Evolutionary conservation across 1,284 basidiomycete genomes (phyloP), one percentile per base, ranked within the genome.

Genomic region (Ganoderma leucocontextum): DNA sequence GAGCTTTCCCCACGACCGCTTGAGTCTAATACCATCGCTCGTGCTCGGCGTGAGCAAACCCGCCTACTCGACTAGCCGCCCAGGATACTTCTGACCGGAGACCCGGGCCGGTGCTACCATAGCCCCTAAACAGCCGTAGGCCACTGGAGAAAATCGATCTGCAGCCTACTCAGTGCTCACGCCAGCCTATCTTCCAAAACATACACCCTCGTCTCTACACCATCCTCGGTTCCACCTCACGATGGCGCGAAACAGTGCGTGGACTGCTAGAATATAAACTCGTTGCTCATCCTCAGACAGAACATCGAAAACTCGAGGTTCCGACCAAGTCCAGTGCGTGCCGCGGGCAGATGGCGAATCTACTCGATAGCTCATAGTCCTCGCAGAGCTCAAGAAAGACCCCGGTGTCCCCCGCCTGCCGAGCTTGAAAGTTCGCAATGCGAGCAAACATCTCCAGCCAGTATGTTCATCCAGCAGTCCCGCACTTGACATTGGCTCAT

Each of bases 391-490:
- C 41, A 94, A 92, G 81, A 95, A 94, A 76, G 94, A 95, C 78
- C 91, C 92, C 55, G 94, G 93, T 19, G 82, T 96, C 0, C 94
- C 94, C 4, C 89, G 89, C 74, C 84, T 95, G 0, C 91, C 91
- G 15, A 84, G 87, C 81, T 79, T 93, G 64, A 92, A 90, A 80
- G 80, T 86, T 63, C 82, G 86, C 69, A 86, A 88, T 83, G 84
- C 84, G 64, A 85, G 84, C 52, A 89, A 87, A 75, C 83, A 84
- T 69, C 82, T 82, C 68, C 80, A 81, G 63, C 72, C 77, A 25
- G 81, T 84, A 72, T 71, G 79, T 76, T 44, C 41, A n/a, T 38
- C 66, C 35, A 33, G 19, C 53, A 42, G 9, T 22, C 41, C 39
- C 25, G 15, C 8, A 29, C 3, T 22, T 13, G 0, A 2, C 42